Evolutionary conservation across 2,329 filamentous ascomycete species (phyloP).

Genomic region (Trichoderma lentiforme): DNA sequence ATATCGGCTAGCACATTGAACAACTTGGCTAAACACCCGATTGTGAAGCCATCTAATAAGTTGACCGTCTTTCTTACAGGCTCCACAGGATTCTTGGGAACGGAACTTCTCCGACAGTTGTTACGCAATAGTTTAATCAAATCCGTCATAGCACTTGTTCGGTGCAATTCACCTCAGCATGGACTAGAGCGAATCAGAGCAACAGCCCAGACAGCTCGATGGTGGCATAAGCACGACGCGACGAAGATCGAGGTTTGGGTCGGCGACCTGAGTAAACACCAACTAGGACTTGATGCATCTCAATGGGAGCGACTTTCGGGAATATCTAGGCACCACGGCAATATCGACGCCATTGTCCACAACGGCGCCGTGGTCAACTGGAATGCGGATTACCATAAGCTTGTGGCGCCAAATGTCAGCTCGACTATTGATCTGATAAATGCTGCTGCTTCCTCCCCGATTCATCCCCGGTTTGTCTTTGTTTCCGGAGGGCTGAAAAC

Average conservation of each 20-base stretch:
- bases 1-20: neutral
- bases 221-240: constrained; percentile 3
- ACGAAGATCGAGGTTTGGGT: constrained; percentile 11
- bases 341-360: constrained; percentile 65
- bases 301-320: constrained; percentile 5
- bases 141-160: constrained; percentile 4
- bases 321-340: neutral
- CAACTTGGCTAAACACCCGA: neutral
- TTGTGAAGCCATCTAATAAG: neutral
- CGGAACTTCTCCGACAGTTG: constrained; percentile 14
- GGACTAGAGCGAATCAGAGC: constrained; percentile 1
- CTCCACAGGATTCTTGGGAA: constrained; percentile 1
- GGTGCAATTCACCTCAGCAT: neutral
- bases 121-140: neutral
- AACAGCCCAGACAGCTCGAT: neutral
- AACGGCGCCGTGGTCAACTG: constrained; percentile 81
- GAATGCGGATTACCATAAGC: constrained; percentile 71
- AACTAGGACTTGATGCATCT: neutral
- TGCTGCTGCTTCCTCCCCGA: constrained; percentile 15
- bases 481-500: constrained; percentile 24
- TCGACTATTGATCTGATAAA: constrained; percentile 23
- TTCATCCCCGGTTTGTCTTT: constrained; percentile 23
- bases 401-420: constrained; percentile 69
- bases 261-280: neutral
- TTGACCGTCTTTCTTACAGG: constrained; percentile 15